Conservation (phyloP, 73 alveolate species). For the Breviolum minutum region DNA sequence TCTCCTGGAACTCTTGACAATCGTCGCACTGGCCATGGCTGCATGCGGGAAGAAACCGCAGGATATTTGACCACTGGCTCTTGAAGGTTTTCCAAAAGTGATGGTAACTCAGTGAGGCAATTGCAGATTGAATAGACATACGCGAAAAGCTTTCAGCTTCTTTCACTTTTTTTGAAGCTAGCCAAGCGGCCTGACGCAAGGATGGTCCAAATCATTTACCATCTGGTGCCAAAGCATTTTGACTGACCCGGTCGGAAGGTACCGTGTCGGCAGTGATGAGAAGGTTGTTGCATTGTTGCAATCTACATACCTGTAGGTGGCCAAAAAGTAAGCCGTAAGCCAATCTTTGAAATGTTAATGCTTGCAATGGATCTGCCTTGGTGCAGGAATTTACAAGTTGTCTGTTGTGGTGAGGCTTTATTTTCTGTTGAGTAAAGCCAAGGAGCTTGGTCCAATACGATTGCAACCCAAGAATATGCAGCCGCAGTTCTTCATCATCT, state of each 20-base stretch:
- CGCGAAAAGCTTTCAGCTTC: too few species aligned
- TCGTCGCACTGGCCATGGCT: constrained; percentile 14
- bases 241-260: constrained; percentile 6
- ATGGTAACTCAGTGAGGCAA: neutral
- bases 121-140: too few species aligned
- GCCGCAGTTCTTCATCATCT: neutral
- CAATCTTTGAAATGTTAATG: neutral
- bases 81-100: constrained; percentile 5
- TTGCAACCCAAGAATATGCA: neutral
- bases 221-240: constrained; percentile 4
- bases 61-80: neutral
- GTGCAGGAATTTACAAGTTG: too few species aligned
- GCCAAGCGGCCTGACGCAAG: constrained; percentile 7
- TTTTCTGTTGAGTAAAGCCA: neutral
- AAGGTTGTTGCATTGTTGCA: neutral
- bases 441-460: constrained; percentile 13
- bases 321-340: neutral
- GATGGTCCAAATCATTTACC: neutral
- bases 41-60: neutral
- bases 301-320: neutral
- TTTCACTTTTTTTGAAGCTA: too few species aligned
- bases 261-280: neutral
- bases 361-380: too few species aligned
- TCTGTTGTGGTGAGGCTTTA: neutral
- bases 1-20: constrained; percentile 17